These are phyloP conservation scores for Durio zibethinus DNA, from an alignment of 345 rosid genomes.

Conservation along the genomic window DNA sequence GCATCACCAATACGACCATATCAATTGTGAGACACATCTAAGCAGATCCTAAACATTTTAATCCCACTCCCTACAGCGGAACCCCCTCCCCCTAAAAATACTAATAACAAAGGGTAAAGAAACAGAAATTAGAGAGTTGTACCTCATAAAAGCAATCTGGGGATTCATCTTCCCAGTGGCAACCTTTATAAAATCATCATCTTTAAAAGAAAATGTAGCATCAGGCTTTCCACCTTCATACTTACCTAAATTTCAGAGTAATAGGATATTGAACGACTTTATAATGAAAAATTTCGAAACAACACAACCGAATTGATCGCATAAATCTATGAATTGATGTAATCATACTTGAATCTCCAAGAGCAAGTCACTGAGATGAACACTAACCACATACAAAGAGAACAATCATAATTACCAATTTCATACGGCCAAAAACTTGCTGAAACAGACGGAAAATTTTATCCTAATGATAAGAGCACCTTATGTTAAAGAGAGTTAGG, in stretches of 20 bases:
- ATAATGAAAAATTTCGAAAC: neutral
- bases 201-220: constrained; percentile 78
- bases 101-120: neutral
- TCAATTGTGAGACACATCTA: neutral
- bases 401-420: neutral
- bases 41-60: neutral
- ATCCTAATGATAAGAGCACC: neutral
- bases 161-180: constrained; percentile 92
- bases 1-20: constrained; percentile 21
- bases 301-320: neutral
- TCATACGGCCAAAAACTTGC: neutral
- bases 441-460: neutral
- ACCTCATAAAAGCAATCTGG: constrained; percentile 95
- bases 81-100: too few relatives aligned
- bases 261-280: neutral
- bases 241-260: constrained; percentile 37
- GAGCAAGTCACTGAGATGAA: neutral
- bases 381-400: neutral
- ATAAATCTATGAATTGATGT: neutral
- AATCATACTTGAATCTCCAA: neutral
- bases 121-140: neutral
- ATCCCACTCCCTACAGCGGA: neutral
- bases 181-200: constrained; percentile 89
- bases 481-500: neutral
- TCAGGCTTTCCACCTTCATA: constrained; percentile 91